These are phyloP conservation scores for Choiromyces venosus DNA, from an alignment of 495 filamentous ascomycete genomes.

Conservation along the genomic window DNA sequence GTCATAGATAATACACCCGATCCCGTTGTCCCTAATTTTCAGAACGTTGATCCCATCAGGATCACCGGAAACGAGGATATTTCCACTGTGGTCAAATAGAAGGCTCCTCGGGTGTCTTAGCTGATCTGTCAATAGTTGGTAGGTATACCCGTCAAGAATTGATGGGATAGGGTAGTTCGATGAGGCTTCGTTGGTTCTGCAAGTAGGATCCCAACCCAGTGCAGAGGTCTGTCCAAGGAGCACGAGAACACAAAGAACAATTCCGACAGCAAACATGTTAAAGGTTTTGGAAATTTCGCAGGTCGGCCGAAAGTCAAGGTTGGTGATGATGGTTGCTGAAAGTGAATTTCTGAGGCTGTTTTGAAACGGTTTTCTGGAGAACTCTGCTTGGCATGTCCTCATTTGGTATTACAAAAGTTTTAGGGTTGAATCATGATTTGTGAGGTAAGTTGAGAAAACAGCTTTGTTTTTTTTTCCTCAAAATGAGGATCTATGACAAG, in stretches of 20 bases:
- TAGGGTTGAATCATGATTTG: background rate
- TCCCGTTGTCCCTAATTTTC: conserved; percentile 49
- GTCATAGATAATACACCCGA: conserved; percentile 49
- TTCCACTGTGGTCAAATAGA: conserved; percentile 55
- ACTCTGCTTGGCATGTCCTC: background rate
- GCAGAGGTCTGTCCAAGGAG: background rate
- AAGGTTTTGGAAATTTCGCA: background rate
- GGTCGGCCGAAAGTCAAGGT: background rate
- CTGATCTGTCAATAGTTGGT: conserved; percentile 52
- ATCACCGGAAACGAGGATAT: conserved; percentile 57
- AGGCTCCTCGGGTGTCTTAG: conserved; percentile 56
- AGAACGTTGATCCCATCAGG: conserved; percentile 54
- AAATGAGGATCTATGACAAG: background rate
- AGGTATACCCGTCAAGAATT: conserved; percentile 54
- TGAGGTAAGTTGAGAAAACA: background rate
- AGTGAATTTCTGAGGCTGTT: background rate
- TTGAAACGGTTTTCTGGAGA: background rate
- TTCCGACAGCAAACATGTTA: background rate
- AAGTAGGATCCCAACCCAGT: background rate
- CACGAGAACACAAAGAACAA: background rate
- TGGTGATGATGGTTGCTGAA: background rate
- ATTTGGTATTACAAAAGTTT: background rate
- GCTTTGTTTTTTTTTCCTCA: background rate
- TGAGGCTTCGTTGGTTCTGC: background rate
- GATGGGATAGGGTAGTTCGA: conserved; percentile 45